Percentiles rank a stretch among this genome's conserved stretches.
These are phyloP conservation scores for Fusarium algeriense DNA, from an alignment of 2,329 filamentous ascomycete genomes.

Conservation along the genomic window DNA sequence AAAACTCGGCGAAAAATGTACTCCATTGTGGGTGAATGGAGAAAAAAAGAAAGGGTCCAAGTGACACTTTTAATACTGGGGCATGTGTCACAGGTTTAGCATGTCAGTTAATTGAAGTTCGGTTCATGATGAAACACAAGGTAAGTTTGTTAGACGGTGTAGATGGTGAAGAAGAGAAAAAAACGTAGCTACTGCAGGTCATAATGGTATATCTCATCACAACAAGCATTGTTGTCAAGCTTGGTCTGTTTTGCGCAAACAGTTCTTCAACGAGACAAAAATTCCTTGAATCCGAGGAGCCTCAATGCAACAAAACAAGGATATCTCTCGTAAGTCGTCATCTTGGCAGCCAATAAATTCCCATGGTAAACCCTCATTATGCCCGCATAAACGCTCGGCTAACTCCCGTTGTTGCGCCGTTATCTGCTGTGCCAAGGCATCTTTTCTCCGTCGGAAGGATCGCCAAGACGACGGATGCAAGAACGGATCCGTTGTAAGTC, in stretches of 20 bases:
- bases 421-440: constrained; percentile 20
- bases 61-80: constrained; percentile 17
- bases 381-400: constrained; percentile 26
- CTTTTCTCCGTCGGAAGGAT: constrained; percentile 4
- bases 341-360: constrained; percentile 13
- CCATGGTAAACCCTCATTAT: constrained; percentile 26
- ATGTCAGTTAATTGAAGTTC: not conserved
- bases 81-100: constrained; percentile 3
- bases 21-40: constrained; percentile 1
- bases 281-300: not conserved
- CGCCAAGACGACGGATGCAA: not conserved
- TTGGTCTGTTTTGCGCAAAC: too few relatives aligned
- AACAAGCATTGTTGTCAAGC: not conserved
- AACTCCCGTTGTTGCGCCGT: constrained; percentile 10
- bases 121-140: not conserved
- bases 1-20: constrained; percentile 18
- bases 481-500: not conserved
- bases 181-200: too few relatives aligned
- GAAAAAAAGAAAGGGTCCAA: constrained; percentile 7
- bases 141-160: not conserved
- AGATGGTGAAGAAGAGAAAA: not conserved
- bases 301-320: not conserved
- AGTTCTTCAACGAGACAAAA: too few relatives aligned
- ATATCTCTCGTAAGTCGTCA: not conserved
- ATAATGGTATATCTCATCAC: not conserved